These are phyloP conservation scores for Akanthomyces dipterigenus DNA, from an alignment of 2,329 filamentous ascomycete genomes.

Conservation along the genomic window DNA sequence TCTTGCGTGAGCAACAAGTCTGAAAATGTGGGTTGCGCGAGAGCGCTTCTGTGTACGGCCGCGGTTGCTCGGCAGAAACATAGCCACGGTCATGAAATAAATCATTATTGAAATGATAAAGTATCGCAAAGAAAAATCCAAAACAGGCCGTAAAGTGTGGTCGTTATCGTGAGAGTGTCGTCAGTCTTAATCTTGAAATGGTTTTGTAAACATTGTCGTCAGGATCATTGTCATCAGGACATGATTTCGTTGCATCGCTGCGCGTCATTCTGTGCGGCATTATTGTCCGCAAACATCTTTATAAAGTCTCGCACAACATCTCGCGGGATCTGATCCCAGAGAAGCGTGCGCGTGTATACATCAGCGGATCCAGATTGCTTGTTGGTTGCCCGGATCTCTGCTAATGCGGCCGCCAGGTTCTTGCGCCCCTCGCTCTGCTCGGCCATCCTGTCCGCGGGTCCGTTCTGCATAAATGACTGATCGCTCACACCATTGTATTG, in stretches of 20 bases:
- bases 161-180: constrained; percentile 29
- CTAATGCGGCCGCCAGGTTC: constrained; percentile 74
- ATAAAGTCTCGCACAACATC: constrained; percentile 91
- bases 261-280: constrained; percentile 37
- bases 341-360: constrained; percentile 84
- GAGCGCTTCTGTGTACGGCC: constrained; percentile 25
- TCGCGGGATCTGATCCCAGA: constrained; percentile 89
- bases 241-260: constrained; percentile 36
- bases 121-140: constrained; percentile 16
- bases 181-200: constrained; percentile 15
- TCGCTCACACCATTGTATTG: constrained; percentile 74
- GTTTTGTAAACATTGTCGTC: constrained; percentile 28
- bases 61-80: constrained; percentile 18
- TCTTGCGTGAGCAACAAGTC: constrained; percentile 45
- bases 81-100: constrained; percentile 13
- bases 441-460: constrained; percentile 41
- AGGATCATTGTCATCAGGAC: constrained; percentile 27
- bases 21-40: constrained; percentile 26
- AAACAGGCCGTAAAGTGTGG: constrained; percentile 14
- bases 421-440: constrained; percentile 53
- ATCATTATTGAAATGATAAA: constrained; percentile 13
- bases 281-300: constrained; percentile 78
- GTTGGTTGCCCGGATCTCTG: constrained; percentile 64
- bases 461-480: constrained; percentile 61
- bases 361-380: constrained; percentile 70